Base-by-base conservation (phyloP, 176 grass and related monocot species). In the Juncus inflexus region DNA sequence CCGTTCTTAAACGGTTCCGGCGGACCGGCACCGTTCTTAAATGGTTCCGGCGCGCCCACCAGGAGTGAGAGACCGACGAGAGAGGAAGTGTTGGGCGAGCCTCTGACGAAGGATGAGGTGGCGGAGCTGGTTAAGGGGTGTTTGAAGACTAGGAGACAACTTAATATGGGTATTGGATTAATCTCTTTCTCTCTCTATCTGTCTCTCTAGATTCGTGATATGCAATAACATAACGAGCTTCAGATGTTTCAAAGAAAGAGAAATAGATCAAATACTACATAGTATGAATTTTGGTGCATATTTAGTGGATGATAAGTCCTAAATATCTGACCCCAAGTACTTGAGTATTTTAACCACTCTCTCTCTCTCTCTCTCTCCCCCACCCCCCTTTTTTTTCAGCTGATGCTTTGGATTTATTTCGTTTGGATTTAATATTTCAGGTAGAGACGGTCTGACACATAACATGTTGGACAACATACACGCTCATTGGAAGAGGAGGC, bases 401-500 rank as follows among this genome's bases (percentile, higher is more conserved):
- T 64, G 9, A 19, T 63, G 57, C 41, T 50, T 75, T 64, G 60
- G 40, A 57, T 35, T 64, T 43, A n/a, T 58, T 28, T 28, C 19
- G 19, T 14, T 74, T 37, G 64, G 9, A 61, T 39, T 57, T 58
- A 37, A 35, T 43, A 74, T 58, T 90, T 52, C 69, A 96, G 91
- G 91, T 35, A 90, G 91, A 74, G 87, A 96, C 49, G 91, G 87
- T 72, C 76, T 96, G 57, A 96, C 87, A 37, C 87, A 96, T 62
- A 90, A 96, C 72, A 96, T 96, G 91, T 74, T 96, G 61, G 91
- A 90, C 53, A 96, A 91, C 76, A 90, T 91, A 62, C 91, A 96
- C 70, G 59, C 87, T 36, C 91, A 81, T 47, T 96, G 91, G 87
- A 96, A 96, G 78, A 87, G 91, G 64, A 80, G 86, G 74, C 84